Evolutionary conservation across 2,329 filamentous ascomycete species (phyloP).

Genomic region (Claviceps africana): DNA sequence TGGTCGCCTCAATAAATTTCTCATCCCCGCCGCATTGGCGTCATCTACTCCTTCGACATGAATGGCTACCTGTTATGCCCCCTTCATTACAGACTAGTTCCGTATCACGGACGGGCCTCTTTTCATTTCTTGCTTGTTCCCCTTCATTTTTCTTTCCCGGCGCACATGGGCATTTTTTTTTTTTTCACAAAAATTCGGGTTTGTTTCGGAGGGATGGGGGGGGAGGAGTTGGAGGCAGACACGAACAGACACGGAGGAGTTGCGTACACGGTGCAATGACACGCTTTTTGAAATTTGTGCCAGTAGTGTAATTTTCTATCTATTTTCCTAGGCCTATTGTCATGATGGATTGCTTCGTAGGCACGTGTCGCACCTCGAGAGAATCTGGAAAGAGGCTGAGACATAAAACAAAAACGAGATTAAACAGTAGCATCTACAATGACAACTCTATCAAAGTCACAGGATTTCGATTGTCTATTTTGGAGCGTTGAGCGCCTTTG

Average conservation of each 20-base stretch:
- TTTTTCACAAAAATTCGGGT: not conserved
- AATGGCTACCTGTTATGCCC: too few relatives aligned
- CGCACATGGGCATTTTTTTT: too few relatives aligned
- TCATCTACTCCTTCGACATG: too few relatives aligned
- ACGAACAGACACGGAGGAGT: not conserved
- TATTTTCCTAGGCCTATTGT: not conserved
- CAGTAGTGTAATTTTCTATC: not conserved
- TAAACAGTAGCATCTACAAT: not conserved
- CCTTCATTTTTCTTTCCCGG: too few relatives aligned
- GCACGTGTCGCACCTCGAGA: not conserved
- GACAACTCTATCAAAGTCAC: not conserved
- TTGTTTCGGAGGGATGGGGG: not conserved
- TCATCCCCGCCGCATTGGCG: too few relatives aligned
- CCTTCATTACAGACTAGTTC: too few relatives aligned
- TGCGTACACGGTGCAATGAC: not conserved
- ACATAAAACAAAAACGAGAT: not conserved
- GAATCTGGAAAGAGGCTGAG: not conserved
- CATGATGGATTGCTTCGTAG: not conserved
- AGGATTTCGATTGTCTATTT: not conserved
- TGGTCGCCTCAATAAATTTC: too few relatives aligned
- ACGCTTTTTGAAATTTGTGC: not conserved
- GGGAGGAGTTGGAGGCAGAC: too few relatives aligned
- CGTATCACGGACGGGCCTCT: too few relatives aligned
- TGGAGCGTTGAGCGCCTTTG: constrained; percentile 9
- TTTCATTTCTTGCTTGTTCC: too few relatives aligned